Percentiles rank a stretch among this genome's conserved stretches.
Conservation (phyloP, 768 basidiomycete genomes). For the Kwoniella heveanensis region DNA sequence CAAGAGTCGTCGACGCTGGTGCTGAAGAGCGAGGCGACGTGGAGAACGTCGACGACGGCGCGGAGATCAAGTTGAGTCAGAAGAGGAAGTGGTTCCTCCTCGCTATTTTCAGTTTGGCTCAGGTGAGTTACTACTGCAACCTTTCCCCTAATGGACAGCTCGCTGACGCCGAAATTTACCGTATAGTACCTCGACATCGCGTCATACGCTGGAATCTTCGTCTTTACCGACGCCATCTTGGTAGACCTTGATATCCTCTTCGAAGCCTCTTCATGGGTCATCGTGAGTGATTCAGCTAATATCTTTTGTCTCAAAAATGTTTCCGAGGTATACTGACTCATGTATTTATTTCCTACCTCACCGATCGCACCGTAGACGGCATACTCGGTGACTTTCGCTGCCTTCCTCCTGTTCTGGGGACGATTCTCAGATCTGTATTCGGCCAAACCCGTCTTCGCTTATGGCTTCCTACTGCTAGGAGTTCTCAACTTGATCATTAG, state of each 20-base stretch:
- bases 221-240: constrained; percentile 40
- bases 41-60: constrained; percentile 2
- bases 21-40: neutral
- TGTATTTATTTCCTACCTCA: too few relatives aligned
- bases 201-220: constrained; percentile 26
- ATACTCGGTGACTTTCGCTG: constrained; percentile 42
- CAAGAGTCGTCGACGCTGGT: neutral
- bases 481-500: constrained; percentile 32
- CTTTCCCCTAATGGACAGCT: too few relatives aligned
- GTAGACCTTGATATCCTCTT: constrained; percentile 36
- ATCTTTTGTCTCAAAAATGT: too few relatives aligned
- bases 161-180: too few relatives aligned
- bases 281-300: constrained; percentile 42
- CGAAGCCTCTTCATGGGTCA: constrained; percentile 42
- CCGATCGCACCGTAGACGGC: constrained; percentile 30
- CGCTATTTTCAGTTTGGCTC: constrained; percentile 17
- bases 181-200: constrained; percentile 33
- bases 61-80: constrained; percentile 26
- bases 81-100: constrained; percentile 22
- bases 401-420: constrained; percentile 47
- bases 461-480: constrained; percentile 43
- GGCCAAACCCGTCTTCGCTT: constrained; percentile 40
- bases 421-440: constrained; percentile 50
- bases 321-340: too few relatives aligned
- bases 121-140: too few relatives aligned